phyloP scores from a whole-genome alignment of 345 rosid species.

The Brassica cretica region DNA sequence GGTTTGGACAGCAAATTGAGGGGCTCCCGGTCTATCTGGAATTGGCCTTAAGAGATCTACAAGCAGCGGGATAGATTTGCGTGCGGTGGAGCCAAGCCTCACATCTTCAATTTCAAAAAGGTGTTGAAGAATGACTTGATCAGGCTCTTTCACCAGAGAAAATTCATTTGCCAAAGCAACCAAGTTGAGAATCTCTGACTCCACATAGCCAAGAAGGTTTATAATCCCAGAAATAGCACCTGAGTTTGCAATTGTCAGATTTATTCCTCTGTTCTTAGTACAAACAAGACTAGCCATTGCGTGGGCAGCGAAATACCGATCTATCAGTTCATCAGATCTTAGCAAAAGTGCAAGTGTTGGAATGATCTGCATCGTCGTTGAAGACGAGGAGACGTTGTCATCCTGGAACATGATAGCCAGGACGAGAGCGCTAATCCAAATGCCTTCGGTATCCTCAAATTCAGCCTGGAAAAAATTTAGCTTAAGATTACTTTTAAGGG shows the following conservation, averaged over 20 bases:
- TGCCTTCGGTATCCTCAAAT: slow-evolving; percentile 64
- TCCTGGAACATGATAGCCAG: slow-evolving; percentile 83
- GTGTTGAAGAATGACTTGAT: slow-evolving; percentile 61
- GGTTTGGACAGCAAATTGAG: slow-evolving; percentile 69
- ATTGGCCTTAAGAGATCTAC: slow-evolving; percentile 90
- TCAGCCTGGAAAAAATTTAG: slow-evolving; percentile 52
- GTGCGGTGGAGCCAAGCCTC: slow-evolving; percentile 68
- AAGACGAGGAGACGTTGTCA: slow-evolving; percentile 54
- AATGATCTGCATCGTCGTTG: slow-evolving; percentile 61
- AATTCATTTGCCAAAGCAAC: slow-evolving; percentile 64
- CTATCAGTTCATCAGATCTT: slow-evolving; percentile 71
- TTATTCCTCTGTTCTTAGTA: slow-evolving; percentile 63
- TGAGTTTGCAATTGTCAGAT: slow-evolving; percentile 72
- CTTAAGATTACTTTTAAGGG: slow-evolving; percentile 6
- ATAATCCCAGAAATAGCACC: slow-evolving; percentile 82
- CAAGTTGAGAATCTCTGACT: slow-evolving; percentile 42
- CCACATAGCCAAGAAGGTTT: slow-evolving; percentile 65
- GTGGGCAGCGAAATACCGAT: slow-evolving; percentile 82
- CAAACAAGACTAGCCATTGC: slow-evolving; percentile 82
- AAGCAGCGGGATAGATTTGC: slow-evolving; percentile 76
- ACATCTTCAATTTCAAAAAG: slow-evolving; percentile 82
- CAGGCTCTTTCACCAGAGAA: slow-evolving; percentile 58
- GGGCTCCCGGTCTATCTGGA: slow-evolving; percentile 88
- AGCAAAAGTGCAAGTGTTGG: slow-evolving; percentile 74
- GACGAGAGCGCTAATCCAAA: slow-evolving; percentile 77